Base-by-base conservation (phyloP, 139 green algal species). In the Edaphochlamys debaryana region DNA sequence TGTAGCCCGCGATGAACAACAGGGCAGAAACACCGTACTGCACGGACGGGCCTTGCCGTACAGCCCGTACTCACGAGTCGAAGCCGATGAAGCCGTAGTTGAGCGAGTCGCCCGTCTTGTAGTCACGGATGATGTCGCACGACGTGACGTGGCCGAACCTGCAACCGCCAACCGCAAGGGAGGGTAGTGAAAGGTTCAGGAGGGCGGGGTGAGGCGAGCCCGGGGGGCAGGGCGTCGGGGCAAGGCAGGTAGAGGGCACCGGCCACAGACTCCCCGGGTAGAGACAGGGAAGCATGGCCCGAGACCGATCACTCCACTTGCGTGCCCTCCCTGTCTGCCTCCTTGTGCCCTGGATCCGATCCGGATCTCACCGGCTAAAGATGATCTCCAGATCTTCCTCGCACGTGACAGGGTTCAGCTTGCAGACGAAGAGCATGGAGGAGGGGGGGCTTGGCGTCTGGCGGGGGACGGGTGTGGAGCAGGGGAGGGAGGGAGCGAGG, bases 301-400 rank as follows among this genome's bases (percentile, higher is more conserved):
- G n/a, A n/a, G n/a, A n/a, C n/a, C n/a, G n/a, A n/a, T n/a, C n/a
- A n/a, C n/a, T n/a, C n/a, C n/a, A n/a, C n/a, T n/a, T n/a, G n/a
- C n/a, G n/a, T n/a, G n/a, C n/a, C n/a, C n/a, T n/a, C n/a, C n/a
- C n/a, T n/a, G n/a, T n/a, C n/a, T n/a, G n/a, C n/a, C n/a, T n/a
- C n/a, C n/a, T n/a, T n/a, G n/a, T n/a, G n/a, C n/a, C n/a, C n/a
- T n/a, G n/a, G n/a, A n/a, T n/a, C n/a, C n/a, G n/a, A n/a, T n/a
- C n/a, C n/a, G n/a, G n/a, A n/a, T n/a, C n/a, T n/a, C 63, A 90
- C 82, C 96, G 90, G 4, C 88, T 92, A 79, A 99, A 99, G 38
- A 99, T 99, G 89, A 99, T 99, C 77, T 99, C 98, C 82, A 99
- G 83, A 82, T 99, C 98, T 75, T 99, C 96, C 67, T 99, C 95